Evolutionary conservation across 1,139 yeast genomes (phyloP), one percentile per base, ranked within the genome.

Genomic region (Saccharomyces hybrid): DNA sequence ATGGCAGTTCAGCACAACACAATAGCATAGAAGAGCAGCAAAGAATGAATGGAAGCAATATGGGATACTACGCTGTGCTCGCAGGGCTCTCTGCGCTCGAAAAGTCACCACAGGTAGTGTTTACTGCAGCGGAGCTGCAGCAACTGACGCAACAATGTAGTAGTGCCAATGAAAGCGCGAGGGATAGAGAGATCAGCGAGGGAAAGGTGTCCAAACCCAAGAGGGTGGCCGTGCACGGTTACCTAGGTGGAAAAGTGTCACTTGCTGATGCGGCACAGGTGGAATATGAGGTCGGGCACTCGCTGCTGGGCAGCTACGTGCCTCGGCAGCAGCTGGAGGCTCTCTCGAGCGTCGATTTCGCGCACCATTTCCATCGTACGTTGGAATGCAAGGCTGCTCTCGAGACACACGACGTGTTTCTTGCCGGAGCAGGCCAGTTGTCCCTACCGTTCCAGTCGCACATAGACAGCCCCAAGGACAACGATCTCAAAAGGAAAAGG

Each of bases 271-370:
- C 64, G 3, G 49, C 63, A 4, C 55, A 55, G 14, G 62, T 65
- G 9, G 58, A 59, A 16, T 63, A 63, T 51, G 68, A 66, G 47
- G 54, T 67, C 28, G 57, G 63, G 23, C 71, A 68, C 52, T 63
- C 67, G 16, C 52, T 68, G 42, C 57, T 68, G 16, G 71, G 71
- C 14, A 69, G 70, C 7, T 67, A 65, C 51, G 70, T 68, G 9
- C 71, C 71, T 27, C 60, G 59, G 52, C 58, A 61, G 38, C 70
- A 67, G 54, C 50, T 68, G 47, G 71, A 68, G 51, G 59, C 70
- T 3, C 56, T 68, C 5, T 66, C 70, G 0, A 63, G 70, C 51
- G 60, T 63, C 28, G 70, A 68, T 52, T 68, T 68, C 58, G 69
- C 71, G n/a, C 67, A 65, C 14, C 66, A 64, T 51, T 67, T 68